Evolutionary conservation across 2,329 filamentous ascomycete species (phyloP), one percentile per base, ranked within the genome.

Genomic region (Xylariaceae sp.): DNA sequence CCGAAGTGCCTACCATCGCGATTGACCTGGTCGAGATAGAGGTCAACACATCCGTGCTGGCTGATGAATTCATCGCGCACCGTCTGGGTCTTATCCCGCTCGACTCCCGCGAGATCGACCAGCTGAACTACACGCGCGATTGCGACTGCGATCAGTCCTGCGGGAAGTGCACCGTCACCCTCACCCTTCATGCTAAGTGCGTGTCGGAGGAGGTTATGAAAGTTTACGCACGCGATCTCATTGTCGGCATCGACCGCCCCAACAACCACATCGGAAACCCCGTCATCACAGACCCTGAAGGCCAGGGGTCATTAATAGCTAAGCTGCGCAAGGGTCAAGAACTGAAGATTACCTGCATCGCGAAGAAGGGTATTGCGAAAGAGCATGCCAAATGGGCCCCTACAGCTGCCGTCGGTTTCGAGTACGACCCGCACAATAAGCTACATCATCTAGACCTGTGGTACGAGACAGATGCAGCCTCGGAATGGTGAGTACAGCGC

Each of bases 341-440:
- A 75, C 79, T 99, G 59, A 89, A 92, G 73, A 85, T 99, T 71
- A 90, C 86, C 60, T 98, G 94, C 72, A 90, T 97, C 64, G 95
- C 94, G 47, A 97, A 96, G 82, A 98, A 98, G 82, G 95, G 95
- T 1, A 98, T 98, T 64, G 93, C 94, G 33, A 99, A 99, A 81
- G 95, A 99, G 75, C 95, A 99, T 76, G 91, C 95, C 8, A 99
- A 99, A 76, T 99, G 95, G 95, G 90, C 92, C 69, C 93, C 95
- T 2, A 94, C 91, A 31, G 85, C 92, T 36, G 95, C 95, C 3
- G 88, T 99, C 36, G 93, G 92, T 21, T 99, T 99, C 73, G 95
- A 99, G 76, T 99, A 99, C 75, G 95, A 99, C 73, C 95, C 95
- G 59, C 90, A 96, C 75, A 99, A 99, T 79, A 97, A 96, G 78